phyloP scores from a whole-genome alignment of 2,329 filamentous ascomycete genomes.

The Microsporum audouinii region DNA sequence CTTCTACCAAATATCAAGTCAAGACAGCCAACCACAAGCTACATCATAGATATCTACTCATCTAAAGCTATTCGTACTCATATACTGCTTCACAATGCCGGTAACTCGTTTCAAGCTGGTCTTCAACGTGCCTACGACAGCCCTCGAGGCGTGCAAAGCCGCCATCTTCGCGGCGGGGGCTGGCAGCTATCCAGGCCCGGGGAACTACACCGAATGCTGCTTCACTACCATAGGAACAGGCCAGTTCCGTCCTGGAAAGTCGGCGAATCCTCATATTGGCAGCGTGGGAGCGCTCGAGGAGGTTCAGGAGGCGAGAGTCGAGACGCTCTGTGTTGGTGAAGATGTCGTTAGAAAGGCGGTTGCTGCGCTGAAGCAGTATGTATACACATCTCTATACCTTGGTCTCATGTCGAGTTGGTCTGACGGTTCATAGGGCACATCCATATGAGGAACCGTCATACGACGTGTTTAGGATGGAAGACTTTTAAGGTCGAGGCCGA shows the following conservation, averaged over 20 bases:
- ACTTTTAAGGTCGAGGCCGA: slow-evolving; percentile 20
- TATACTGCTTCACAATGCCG: not conserved
- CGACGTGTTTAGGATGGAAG: slow-evolving; percentile 36
- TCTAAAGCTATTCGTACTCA: not conserved
- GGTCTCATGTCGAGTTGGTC: no score
- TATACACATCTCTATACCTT: not conserved
- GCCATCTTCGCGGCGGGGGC: slow-evolving; percentile 34
- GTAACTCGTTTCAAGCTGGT: slow-evolving; percentile 27
- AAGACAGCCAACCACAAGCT: not conserved
- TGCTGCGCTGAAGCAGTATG: slow-evolving; percentile 20
- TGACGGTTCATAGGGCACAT: slow-evolving; percentile 26
- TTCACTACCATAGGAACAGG: slow-evolving; percentile 32
- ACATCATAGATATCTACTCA: not conserved
- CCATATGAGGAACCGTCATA: slow-evolving; percentile 38
- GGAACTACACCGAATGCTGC: slow-evolving; percentile 31
- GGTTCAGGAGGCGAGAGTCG: slow-evolving; percentile 34
- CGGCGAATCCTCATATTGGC: slow-evolving; percentile 33
- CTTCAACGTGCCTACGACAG: slow-evolving; percentile 33
- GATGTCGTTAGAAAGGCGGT: slow-evolving; percentile 31
- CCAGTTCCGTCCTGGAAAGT: slow-evolving; percentile 32
- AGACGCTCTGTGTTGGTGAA: slow-evolving; percentile 33
- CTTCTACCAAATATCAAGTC: no score
- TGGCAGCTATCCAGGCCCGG: slow-evolving; percentile 29
- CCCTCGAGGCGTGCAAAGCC: slow-evolving; percentile 31
- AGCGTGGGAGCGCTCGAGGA: slow-evolving; percentile 28